phyloP scores from a whole-genome alignment of 441 rosid species.

The Pelargonium australe region DNA sequence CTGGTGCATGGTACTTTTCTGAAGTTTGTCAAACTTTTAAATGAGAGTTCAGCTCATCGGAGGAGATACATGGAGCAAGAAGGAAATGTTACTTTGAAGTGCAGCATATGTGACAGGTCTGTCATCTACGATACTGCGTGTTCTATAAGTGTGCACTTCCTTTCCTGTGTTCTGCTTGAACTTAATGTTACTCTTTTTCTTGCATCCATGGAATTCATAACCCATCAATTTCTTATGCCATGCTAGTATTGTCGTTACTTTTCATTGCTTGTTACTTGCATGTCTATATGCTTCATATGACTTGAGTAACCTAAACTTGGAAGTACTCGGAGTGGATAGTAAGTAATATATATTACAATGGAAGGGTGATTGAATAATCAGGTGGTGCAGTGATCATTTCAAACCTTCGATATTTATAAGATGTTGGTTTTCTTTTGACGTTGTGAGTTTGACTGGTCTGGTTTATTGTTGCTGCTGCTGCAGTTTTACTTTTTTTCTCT shows the following conservation, averaged over 20 bases:
- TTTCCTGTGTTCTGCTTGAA: constrained; percentile 10
- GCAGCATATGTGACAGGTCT: constrained; percentile 51
- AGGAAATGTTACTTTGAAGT: constrained; percentile 28
- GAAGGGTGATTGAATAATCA: neutral
- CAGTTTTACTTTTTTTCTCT: neutral
- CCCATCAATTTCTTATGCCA: neutral
- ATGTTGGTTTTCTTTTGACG: no score
- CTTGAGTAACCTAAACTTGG: neutral
- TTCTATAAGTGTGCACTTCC: constrained; percentile 6
- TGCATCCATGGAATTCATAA: neutral
- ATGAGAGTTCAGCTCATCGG: constrained; percentile 37
- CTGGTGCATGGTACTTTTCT: constrained; percentile 33
- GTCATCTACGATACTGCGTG: constrained; percentile 14
- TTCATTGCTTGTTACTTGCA: neutral
- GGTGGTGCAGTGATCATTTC: neutral
- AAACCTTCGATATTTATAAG: neutral
- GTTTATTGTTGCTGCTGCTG: neutral
- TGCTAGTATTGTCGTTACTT: neutral
- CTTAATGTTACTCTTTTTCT: neutral
- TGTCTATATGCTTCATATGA: neutral
- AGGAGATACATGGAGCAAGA: constrained; percentile 33
- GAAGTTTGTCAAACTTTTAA: constrained; percentile 39
- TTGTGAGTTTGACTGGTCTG: neutral
- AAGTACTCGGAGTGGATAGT: neutral
- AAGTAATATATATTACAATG: neutral